Base-by-base conservation (phyloP, 1,284 basidiomycete genomes). In the Melampsora larici-populina region DNA sequence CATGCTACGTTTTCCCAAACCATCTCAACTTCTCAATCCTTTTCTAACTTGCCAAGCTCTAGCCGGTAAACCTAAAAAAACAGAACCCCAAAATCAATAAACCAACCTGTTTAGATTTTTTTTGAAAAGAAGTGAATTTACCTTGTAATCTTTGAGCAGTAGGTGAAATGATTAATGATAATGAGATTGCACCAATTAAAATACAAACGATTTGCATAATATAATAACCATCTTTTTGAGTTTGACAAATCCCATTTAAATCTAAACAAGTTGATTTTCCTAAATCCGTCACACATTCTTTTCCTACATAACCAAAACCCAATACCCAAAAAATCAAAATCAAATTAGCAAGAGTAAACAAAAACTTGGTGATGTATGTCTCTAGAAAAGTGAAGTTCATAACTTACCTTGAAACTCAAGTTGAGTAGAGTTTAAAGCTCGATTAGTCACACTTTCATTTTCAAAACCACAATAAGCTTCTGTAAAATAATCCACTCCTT, bases 171-270 rank as follows among this genome's bases (percentile, higher is more conserved):
- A 90, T 94, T 49, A 87, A 85, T 31, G 94, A 80, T 55, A 98
- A 86, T 79, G 94, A 87, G 1, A 89, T 79, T 4, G 90, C 86
- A 6, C 94, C 94, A 60, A 94, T 85, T 6, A 85, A 83, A 79
- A 98, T 87, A 85, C 95, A 98, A 26, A 94, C 83, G 8, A 85
- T 88, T 29, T 90, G 92, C 75, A 96, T 90, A 80, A 90, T 88
- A 84, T 94, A 99, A 85, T 97, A 99, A 1, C 97, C 96, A 83
- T 99, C 97, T 40, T 88, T 88, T 82, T 92, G 89, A 0, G 91
- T 92, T 68, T 90, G 85, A 84, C 97, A 99, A 65, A 87, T 84
- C 0, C 97, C 96, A 15, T 88, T 90, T 36, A 92, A 86, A 0
- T 90, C 88, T 11, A 87, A 86, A 84, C 97, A 99, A 1, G 87